Percentiles rank a stretch among this genome's conserved stretches.
Evolutionary conservation across 2,329 filamentous ascomycete genomes (phyloP).

Genomic region (Diplodia scrobiculata): DNA sequence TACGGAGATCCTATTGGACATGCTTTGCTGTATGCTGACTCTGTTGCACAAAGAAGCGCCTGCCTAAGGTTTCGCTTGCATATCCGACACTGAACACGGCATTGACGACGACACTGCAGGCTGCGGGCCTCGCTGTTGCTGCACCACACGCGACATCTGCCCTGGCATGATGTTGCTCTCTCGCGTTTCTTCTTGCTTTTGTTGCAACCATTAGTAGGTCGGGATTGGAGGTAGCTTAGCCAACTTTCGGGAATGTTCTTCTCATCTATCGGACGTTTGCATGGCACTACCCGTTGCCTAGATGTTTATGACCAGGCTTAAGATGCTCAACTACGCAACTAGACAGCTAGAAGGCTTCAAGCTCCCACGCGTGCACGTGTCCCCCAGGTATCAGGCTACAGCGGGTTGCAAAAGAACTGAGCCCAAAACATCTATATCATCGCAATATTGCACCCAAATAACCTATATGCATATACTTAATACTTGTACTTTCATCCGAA

Average conservation of each 20-base stretch:
- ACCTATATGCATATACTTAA: no score
- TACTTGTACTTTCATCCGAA: no score
- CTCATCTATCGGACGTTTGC: neutral
- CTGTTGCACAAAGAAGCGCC: slow-evolving; percentile 4
- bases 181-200: neutral
- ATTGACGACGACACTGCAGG: slow-evolving; percentile 2
- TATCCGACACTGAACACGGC: slow-evolving; percentile 16
- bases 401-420: no score
- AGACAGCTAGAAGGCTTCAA: neutral
- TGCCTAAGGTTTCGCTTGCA: neutral
- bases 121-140: neutral
- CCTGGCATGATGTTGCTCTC: neutral
- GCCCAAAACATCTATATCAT: no score
- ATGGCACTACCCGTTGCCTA: neutral
- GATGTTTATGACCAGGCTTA: neutral
- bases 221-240: no score
- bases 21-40: neutral
- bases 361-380: neutral
- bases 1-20: neutral
- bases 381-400: no score
- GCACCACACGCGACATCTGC: neutral
- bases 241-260: neutral
- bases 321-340: neutral
- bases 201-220: neutral
- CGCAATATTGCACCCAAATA: no score